Evolutionary conservation across 768 basidiomycete genomes (phyloP), one percentile per base, ranked within the genome.

Genomic region (Leccinum variicolor): DNA sequence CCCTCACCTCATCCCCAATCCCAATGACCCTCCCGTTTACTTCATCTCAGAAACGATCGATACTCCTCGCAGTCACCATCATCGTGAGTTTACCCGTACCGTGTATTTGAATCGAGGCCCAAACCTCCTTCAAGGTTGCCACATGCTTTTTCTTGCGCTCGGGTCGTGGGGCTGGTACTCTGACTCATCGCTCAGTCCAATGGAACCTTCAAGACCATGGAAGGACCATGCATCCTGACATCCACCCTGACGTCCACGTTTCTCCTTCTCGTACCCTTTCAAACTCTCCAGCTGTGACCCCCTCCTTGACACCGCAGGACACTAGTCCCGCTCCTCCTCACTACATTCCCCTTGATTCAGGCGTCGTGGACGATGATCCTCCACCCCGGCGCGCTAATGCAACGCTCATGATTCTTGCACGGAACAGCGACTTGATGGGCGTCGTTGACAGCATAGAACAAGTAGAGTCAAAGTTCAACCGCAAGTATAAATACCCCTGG

Each of bases 381-480:
- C 26, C 28, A n/a, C 26, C 64, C 46, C 63, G 57, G 1, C 73
- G 71, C n/a, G 82, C 81, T 3, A 86, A 87, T 54, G 86, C 86
- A 9, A 82, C 81, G 0, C 78, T 87, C 57, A 71, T 87, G 25
- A 76, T 86, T 41, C 73, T 87, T 11, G 81, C 78, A 1, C 72
- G 80, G 14, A 81, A 83, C 63, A 70, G 64, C 19, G 82, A 84
- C 54, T 53, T 84, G 15, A 55, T 69, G 2, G 75, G 75, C 5
- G 78, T 83, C 33, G 62, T 82, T 28, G 67, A 70, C 36, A 81
- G 79, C 49, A 80, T 86, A 51, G 77, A 80, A 62, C 76, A 79
- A 58, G 69, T 86, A 43, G 86, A 88, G 58, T 75, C 79, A 45
- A 72, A 79, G 17, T 87, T 86, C 63, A 88, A 88, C 66, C 69